phyloP scores from a whole-genome alignment of 2,329 filamentous ascomycete genomes.

The Neurospora sp. region DNA sequence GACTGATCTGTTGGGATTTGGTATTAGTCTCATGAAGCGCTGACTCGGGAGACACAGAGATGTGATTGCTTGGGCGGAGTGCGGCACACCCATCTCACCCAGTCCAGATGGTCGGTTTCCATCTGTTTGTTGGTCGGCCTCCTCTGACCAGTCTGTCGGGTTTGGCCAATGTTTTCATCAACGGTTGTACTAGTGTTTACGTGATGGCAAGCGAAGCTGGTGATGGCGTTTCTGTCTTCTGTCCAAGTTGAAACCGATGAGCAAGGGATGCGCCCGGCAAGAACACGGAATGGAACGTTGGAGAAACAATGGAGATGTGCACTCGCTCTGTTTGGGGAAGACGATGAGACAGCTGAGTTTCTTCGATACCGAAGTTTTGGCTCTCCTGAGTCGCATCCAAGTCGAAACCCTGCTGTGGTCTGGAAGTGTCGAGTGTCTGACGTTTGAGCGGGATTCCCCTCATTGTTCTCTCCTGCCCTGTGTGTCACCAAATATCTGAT shows the following conservation, averaged over 20 bases:
- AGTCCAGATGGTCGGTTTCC: neutral
- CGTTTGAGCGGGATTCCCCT: constrained; percentile 27
- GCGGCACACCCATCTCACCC: too few species aligned
- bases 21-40: constrained; percentile 11
- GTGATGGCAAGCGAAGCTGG: neutral
- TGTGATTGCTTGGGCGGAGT: neutral
- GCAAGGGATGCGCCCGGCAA: neutral
- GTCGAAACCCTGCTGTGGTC: constrained; percentile 8
- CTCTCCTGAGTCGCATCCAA: constrained; percentile 8
- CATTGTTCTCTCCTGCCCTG: constrained; percentile 19
- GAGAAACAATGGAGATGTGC: neutral
- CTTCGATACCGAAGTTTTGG: constrained; percentile 1
- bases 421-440: constrained; percentile 25
- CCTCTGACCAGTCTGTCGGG: neutral
- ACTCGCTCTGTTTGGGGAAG: neutral
- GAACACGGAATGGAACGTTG: neutral
- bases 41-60: constrained; percentile 9
- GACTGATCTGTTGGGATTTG: neutral
- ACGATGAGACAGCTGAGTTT: neutral
- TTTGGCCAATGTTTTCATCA: neutral
- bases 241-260: neutral
- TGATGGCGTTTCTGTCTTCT: constrained; percentile 1
- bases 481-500: constrained; percentile 17
- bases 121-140: neutral
- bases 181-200: neutral